Conservation (phyloP, 805 yeast species). For the Candida nanaspora region DNA sequence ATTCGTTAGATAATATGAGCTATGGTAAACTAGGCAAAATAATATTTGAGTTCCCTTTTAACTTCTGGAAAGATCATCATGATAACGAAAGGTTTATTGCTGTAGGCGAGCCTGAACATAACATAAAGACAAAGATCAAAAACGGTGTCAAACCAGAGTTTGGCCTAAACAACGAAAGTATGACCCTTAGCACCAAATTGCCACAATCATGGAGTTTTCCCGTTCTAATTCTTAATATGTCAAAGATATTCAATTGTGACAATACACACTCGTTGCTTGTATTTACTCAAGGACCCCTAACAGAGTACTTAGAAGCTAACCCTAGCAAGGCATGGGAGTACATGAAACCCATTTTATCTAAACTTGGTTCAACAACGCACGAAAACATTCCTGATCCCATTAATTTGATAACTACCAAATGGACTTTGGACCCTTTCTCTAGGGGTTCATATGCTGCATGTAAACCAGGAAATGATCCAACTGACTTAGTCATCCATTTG, state of each 20-base stretch:
- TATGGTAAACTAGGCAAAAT: conserved; percentile 72
- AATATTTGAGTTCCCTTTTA: conserved; percentile 53
- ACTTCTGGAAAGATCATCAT: conserved; percentile 47
- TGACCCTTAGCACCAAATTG: too few relatives aligned
- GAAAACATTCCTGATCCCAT: conserved; percentile 27
- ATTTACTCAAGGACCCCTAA: conserved; percentile 66
- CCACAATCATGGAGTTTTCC: conserved; percentile 64
- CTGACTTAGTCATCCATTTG: conserved; percentile 53
- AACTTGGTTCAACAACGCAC: conserved; percentile 19
- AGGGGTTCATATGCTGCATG: conserved; percentile 81
- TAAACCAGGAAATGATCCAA: conserved; percentile 61
- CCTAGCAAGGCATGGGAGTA: conserved; percentile 50
- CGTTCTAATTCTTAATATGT: conserved; percentile 50
- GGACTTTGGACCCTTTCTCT: conserved; percentile 77
- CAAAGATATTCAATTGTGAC: conserved; percentile 34
- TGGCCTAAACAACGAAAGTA: conserved; percentile 32
- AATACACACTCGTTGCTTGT: conserved; percentile 43
- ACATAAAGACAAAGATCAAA: too few relatives aligned
- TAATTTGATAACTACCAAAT: conserved; percentile 47
- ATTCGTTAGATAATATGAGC: conserved; percentile 41
- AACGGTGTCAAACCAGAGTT: not conserved
- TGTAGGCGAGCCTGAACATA: conserved; percentile 30
- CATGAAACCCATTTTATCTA: conserved; percentile 44
- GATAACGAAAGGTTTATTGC: conserved; percentile 44
- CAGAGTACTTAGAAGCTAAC: conserved; percentile 48